These are phyloP conservation scores for Cystobasidium onofrii DNA, from an alignment of 768 basidiomycete genomes.

Conservation along the genomic window DNA sequence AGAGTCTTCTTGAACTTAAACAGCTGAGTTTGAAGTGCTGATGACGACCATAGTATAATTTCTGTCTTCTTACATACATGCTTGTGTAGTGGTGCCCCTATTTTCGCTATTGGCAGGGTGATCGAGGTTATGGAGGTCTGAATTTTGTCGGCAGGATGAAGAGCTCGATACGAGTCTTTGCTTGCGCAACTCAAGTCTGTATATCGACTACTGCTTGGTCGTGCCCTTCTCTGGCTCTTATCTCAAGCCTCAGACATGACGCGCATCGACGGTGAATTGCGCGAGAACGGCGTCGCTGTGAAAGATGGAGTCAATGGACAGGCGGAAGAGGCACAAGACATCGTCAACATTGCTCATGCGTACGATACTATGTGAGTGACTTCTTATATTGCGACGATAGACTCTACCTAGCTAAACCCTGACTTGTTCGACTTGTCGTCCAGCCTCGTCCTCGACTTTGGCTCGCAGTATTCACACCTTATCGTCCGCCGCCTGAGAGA, in stretches of 20 bases:
- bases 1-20: no score
- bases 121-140: background rate
- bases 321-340: background rate
- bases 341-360: slow-evolving; percentile 25
- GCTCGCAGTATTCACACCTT: slow-evolving; percentile 56
- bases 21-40: no score
- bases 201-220: no score
- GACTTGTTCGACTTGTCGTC: background rate
- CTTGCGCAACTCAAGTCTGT: background rate
- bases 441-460: slow-evolving; percentile 36
- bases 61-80: background rate
- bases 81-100: background rate
- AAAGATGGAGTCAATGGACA: slow-evolving; percentile 13
- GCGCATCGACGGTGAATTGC: background rate
- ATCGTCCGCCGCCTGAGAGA: slow-evolving; percentile 97
- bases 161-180: background rate
- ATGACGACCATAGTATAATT: no score
- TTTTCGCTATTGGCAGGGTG: background rate
- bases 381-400: background rate
- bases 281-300: background rate
- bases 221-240: no score
- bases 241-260: background rate
- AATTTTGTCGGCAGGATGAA: background rate
- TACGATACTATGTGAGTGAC: slow-evolving; percentile 28
- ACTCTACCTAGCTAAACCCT: background rate